Conservation (phyloP, 164 flowering plant species). For the Magnolia kwangsiensis region DNA sequence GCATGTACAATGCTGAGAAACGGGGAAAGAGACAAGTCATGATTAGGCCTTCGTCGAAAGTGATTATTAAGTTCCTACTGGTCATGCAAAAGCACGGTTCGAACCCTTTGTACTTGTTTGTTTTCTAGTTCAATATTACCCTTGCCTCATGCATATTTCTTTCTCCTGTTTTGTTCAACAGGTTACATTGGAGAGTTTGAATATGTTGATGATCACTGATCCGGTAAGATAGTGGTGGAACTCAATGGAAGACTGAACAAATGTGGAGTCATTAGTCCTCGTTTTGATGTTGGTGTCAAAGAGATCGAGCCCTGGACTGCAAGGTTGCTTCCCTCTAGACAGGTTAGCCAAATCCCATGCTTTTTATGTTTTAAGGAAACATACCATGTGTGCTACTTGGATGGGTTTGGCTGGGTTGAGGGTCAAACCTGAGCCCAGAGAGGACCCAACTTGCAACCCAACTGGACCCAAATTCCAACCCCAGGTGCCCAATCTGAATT, state of each 20-base stretch:
- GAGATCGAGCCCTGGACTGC: slow-evolving; percentile 37
- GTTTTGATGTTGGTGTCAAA: slow-evolving; percentile 31
- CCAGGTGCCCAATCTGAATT: too few species aligned
- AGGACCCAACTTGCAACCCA: too few species aligned
- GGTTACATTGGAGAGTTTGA: slow-evolving; percentile 37
- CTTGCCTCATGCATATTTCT: background rate
- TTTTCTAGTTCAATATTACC: background rate
- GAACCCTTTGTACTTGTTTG: background rate
- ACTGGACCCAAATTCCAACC: too few species aligned
- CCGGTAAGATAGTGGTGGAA: slow-evolving; percentile 28
- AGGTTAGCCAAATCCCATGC: slow-evolving; percentile 12
- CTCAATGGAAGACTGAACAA: slow-evolving; percentile 33
- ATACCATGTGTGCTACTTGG: too few species aligned
- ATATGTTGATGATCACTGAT: slow-evolving; percentile 33
- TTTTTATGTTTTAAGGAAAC: background rate
- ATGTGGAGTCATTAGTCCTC: slow-evolving; percentile 36
- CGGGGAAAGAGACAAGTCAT: slow-evolving; percentile 37
- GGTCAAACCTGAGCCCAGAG: too few species aligned
- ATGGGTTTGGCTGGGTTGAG: too few species aligned
- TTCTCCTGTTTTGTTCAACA: background rate
- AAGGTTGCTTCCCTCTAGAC: slow-evolving; percentile 33
- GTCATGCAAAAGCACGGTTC: slow-evolving; percentile 37
- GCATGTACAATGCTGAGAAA: slow-evolving; percentile 41
- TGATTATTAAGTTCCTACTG: slow-evolving; percentile 29
- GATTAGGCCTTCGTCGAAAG: slow-evolving; percentile 34